Evolutionary conservation across 2,329 filamentous ascomycete genomes (phyloP), one percentile per base, ranked within the genome.

Genomic region (Davidsoniella virescens): DNA sequence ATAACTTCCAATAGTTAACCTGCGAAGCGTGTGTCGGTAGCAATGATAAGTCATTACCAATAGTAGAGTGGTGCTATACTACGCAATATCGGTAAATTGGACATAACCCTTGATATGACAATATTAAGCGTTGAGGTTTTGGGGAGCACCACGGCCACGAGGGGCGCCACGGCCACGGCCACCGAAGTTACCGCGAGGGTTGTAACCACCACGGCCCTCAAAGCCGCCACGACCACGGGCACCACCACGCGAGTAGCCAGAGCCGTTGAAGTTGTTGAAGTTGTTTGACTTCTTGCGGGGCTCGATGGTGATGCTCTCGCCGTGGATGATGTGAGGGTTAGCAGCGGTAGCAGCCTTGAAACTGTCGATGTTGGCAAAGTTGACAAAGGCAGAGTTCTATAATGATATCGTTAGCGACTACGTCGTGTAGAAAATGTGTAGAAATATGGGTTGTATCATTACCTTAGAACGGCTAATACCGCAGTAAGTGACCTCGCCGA

Each of bases 321-420:
- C 83, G 59, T 83, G 85, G 55, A 98, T 77, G 42, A 76, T 75
- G 67, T 94, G 87, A 36, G 90, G 90, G 69, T 93, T 96, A 58
- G 82, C 83, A 54, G 76, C 76, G 37, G 86, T 73, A 41, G 92
- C 92, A 55, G 84, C 82, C 64, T 86, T 76, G 67, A 94, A 95
- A 44, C 79, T 87, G 50, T 87, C 79, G 18, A 78, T 63, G 44
- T 82, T 84, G 61, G 80, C 83, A 66, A 92, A 98, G 65, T 98
- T 92, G 54, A 95, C 86, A 62, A 96, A 96, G 23, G 92, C 92
- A 61, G 87, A 95, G 73, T 92, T 95, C 90, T 94, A 18, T 47
- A 40, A 18, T 47, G 40, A 47, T 16, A 56, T 55, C 56, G 54
- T 56, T 51, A 60, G 57, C 43, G 25, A 26, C 3, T 26, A 25